Conservation (phyloP, 83 land plant species). For the Thuja plicata region DNA sequence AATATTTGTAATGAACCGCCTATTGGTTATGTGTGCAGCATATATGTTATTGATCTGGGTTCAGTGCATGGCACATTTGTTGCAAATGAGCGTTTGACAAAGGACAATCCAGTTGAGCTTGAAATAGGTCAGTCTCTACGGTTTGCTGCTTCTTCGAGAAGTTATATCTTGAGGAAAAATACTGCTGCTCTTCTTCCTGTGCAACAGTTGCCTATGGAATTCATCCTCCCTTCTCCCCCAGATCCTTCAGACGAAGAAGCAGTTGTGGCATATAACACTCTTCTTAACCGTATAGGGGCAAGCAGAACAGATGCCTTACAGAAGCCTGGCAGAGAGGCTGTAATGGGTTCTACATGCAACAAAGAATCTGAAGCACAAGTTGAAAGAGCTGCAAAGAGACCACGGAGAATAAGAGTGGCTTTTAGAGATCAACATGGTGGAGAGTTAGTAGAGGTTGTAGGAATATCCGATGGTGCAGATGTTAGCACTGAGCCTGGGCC, state of each 20-base stretch:
- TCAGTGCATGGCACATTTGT: slow-evolving; percentile 99
- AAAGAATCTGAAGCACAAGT: slow-evolving; percentile 20
- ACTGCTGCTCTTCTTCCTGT: slow-evolving; percentile 52
- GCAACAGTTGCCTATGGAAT: slow-evolving; percentile 43
- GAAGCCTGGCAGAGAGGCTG: background rate
- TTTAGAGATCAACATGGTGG: slow-evolving; percentile 91
- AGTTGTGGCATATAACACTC: slow-evolving; percentile 86
- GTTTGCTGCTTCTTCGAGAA: slow-evolving; percentile 98
- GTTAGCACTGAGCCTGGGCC: slow-evolving; percentile 98
- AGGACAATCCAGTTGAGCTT: slow-evolving; percentile 91
- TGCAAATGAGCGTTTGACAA: slow-evolving; percentile 92
- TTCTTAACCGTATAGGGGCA: slow-evolving; percentile 77
- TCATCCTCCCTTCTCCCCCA: slow-evolving; percentile 83
- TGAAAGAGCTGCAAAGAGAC: slow-evolving; percentile 62
- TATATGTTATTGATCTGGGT: slow-evolving; percentile 95
- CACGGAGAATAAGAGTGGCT: slow-evolving; percentile 54
- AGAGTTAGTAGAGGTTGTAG: slow-evolving; percentile 85
- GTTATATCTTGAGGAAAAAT: slow-evolving; percentile 80
- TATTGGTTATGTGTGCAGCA: slow-evolving; percentile 48
- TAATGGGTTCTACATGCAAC: slow-evolving; percentile 18
- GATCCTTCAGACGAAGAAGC: slow-evolving; percentile 94
- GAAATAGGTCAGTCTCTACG: slow-evolving; percentile 91
- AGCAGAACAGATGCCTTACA: slow-evolving; percentile 20
- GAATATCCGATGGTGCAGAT: slow-evolving; percentile 97
- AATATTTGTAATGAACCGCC: background rate